Evolutionary conservation across 352 stramenopile genomes (phyloP).

Genomic region (Phytophthora citricola): DNA sequence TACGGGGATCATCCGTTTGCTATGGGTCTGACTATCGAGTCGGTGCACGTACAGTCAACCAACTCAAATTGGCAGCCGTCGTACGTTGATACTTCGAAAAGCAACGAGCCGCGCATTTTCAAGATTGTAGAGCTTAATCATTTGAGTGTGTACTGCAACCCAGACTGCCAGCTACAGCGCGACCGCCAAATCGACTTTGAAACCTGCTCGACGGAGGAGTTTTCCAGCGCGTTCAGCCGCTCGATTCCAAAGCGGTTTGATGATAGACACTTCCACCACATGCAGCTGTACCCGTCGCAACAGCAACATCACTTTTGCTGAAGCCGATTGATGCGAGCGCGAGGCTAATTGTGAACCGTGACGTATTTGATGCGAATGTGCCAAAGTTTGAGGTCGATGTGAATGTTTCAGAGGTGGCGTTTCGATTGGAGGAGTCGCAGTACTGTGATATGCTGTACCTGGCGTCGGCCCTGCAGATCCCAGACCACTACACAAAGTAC

Average conservation of each 20-base stretch:
- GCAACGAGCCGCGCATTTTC: conserved; percentile 87
- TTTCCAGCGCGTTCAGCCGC: conserved; percentile 75
- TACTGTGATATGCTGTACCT: conserved; percentile 90
- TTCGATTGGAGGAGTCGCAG: conserved; percentile 87
- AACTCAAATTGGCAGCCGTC: conserved; percentile 89
- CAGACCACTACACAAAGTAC: conserved; percentile 80
- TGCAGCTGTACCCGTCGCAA: conserved; percentile 75
- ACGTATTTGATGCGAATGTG: conserved; percentile 75
- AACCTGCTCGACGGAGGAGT: conserved; percentile 78
- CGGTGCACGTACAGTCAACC: conserved; percentile 86
- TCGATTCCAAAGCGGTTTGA: conserved; percentile 89
- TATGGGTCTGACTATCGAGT: conserved; percentile 84
- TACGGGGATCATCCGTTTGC: conserved; percentile 84
- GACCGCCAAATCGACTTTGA: conserved; percentile 67
- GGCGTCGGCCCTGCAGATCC: conserved; percentile 70
- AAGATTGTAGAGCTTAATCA: conserved; percentile 91
- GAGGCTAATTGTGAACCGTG: conserved; percentile 83
- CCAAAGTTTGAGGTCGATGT: conserved; percentile 88
- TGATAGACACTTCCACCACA: conserved; percentile 63
- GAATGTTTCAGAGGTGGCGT: conserved; percentile 75
- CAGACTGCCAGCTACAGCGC: conserved; percentile 71
- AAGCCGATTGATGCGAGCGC: conserved; percentile 85
- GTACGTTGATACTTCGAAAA: conserved; percentile 82
- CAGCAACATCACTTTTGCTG: conserved; percentile 88
- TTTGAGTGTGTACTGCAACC: conserved; percentile 87